Conservation (phyloP, 352 stramenopile genomes). For the Phytophthora parvispora region DNA sequence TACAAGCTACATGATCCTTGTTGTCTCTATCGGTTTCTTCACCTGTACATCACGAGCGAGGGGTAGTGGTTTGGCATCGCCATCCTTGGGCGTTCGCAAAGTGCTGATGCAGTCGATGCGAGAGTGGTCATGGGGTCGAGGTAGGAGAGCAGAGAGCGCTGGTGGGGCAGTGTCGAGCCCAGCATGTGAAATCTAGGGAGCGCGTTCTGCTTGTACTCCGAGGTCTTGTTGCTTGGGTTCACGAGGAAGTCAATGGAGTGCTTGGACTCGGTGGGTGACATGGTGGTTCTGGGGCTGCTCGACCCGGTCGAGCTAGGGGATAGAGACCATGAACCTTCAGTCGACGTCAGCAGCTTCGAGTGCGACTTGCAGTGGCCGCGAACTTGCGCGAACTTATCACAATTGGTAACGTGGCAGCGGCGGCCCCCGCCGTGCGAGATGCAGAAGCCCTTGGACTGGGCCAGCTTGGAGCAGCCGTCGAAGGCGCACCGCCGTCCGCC, state of each 20-base stretch:
- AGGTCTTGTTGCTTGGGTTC: slow-evolving; percentile 34
- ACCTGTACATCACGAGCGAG: slow-evolving; percentile 37
- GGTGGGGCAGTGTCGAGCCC: slow-evolving; percentile 13
- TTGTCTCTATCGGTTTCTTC: slow-evolving; percentile 2
- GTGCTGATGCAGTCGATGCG: slow-evolving; percentile 9
- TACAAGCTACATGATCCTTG: slow-evolving; percentile 8
- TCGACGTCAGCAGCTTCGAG: slow-evolving; percentile 63
- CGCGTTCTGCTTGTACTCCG: neutral
- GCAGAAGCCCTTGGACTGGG: slow-evolving; percentile 83
- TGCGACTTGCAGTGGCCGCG: slow-evolving; percentile 87
- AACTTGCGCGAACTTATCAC: slow-evolving; percentile 87
- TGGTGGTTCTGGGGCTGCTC: slow-evolving; percentile 8
- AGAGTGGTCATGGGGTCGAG: slow-evolving; percentile 36
- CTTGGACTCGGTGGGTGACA: slow-evolving; percentile 42
- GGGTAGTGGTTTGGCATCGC: slow-evolving; percentile 15
- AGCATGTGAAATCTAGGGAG: slow-evolving; percentile 13
- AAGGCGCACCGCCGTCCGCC: slow-evolving; percentile 77
- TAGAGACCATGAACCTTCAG: slow-evolving; percentile 29
- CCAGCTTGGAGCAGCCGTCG: slow-evolving; percentile 73
- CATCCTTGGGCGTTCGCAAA: slow-evolving; percentile 13
- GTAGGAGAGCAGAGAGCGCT: slow-evolving; percentile 41
- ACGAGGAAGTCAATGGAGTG: slow-evolving; percentile 69
- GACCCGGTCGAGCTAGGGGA: neutral
- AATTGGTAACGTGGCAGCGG: slow-evolving; percentile 71
- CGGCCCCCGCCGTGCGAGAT: slow-evolving; percentile 84